Evolutionary conservation across 257 asterid species (phyloP).

Genomic region (Datura wrightii): DNA sequence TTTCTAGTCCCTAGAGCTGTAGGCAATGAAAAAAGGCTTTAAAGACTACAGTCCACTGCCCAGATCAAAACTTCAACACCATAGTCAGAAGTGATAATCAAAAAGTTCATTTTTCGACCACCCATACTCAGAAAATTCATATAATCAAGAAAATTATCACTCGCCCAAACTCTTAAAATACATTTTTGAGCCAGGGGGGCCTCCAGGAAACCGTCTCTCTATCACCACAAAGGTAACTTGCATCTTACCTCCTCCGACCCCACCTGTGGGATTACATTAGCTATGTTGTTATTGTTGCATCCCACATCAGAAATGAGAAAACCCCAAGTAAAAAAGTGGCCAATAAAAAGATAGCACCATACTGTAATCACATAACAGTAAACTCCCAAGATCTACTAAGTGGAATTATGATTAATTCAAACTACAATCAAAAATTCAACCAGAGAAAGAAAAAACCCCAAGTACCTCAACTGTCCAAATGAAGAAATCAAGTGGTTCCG

Average conservation of each 20-base stretch:
- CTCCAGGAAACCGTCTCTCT: no score
- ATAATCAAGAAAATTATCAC: background rate
- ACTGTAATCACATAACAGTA: no score
- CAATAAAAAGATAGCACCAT: background rate
- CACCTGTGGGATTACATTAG: no score
- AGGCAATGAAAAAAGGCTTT: background rate
- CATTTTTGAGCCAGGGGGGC: no score
- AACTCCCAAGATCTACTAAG: constrained; percentile 14
- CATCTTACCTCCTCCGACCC: no score
- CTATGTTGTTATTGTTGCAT: no score
- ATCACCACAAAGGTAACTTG: no score
- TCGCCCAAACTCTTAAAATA: background rate
- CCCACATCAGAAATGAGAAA: background rate
- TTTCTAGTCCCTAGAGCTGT: background rate
- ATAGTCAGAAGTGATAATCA: background rate
- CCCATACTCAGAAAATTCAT: background rate
- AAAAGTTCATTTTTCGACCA: background rate
- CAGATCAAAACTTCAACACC: background rate
- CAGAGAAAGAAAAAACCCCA: background rate
- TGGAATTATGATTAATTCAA: background rate
- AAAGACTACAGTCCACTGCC: background rate
- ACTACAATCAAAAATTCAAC: background rate
- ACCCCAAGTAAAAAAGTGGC: background rate
- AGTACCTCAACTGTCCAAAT: constrained; percentile 29
- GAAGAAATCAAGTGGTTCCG: constrained; percentile 30